phyloP scores from a whole-genome alignment of 148 eudicot genomes.

The Talinum fruticosum region DNA sequence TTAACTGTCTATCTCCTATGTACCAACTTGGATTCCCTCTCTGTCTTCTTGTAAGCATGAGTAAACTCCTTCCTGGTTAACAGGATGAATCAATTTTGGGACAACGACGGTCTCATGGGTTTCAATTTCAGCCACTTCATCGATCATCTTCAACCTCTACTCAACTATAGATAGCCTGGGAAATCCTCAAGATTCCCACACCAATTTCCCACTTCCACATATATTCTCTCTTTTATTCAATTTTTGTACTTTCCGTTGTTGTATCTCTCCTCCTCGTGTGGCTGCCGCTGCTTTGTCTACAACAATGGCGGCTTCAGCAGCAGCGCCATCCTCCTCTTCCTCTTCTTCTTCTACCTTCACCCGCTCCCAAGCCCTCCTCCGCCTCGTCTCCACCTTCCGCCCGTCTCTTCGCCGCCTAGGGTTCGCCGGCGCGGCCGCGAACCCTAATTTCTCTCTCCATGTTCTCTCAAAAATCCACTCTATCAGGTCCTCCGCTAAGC shows the following conservation, averaged over 20 bases:
- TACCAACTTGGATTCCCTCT: too few species aligned
- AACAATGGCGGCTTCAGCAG: constrained; percentile 71
- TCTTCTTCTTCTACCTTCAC: constrained; percentile 36
- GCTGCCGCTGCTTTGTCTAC: neutral
- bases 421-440: constrained; percentile 45
- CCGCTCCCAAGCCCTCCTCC: constrained; percentile 35
- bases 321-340: constrained; percentile 48
- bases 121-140: too few species aligned
- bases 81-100: too few species aligned
- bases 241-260: constrained; percentile 5
- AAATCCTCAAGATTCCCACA: constrained; percentile 15
- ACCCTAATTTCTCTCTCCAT: constrained; percentile 47
- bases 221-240: neutral
- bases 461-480: constrained; percentile 50
- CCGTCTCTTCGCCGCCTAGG: constrained; percentile 53
- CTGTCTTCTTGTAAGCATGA: too few species aligned
- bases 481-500: constrained; percentile 24
- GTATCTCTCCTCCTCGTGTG: too few species aligned
- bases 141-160: constrained; percentile 47
- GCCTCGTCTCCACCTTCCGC: constrained; percentile 40
- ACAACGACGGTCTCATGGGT: too few species aligned
- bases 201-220: neutral
- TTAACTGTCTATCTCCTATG: too few species aligned
- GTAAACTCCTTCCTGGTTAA: too few species aligned
- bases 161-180: constrained; percentile 65